Evolutionary conservation across 495 filamentous ascomycete species (phyloP), one percentile per base, ranked within the genome.

Genomic region (Talaromyces wortmannii): DNA sequence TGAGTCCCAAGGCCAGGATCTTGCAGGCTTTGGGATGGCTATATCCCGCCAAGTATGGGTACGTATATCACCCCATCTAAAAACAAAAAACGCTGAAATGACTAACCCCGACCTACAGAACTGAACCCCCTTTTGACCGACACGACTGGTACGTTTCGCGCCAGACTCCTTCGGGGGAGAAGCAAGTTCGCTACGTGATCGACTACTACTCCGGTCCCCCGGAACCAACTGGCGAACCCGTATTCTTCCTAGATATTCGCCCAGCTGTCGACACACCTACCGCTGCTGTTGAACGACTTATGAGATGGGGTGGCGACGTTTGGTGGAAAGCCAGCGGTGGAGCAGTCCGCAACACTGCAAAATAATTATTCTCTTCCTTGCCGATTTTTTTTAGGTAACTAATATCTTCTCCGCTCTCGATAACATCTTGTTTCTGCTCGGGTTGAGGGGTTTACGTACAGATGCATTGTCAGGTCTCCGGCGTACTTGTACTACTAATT

Each of bases 231-330:
- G 94, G 94, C 2, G 91, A 96, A 62, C 91, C 94, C 2, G 92
- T 97, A 6, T 99, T 99, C 74, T 97, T 85, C 65, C 81, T 99
- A 47, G 94, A 99, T 67, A 95, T 99, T n/a, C 79, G 94, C 55
- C 94, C 94, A 11, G 94, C 94, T 10, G 62, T 96, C n/a, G 92
- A 95, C 62, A 77, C 82, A 4, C 91, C 91, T 2, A 88, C 81
- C 0, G 83, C 83, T 10, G 89, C 89, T 31, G 83, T 84, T 18
- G 95, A 97, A 77, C 81, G 95, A 52, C 65, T 91, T 57, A 79
- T 95, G 68, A 73, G 91, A 63, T 97, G 95, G 94, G 87, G 90
- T 50, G 89, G 89, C 12, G 90, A 96, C 73, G 83, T 95, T 5
- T 98, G 94, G 94, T 94, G 86, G 80, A 81, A 80, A 59, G 94